phyloP scores from a whole-genome alignment of 768 basidiomycete genomes.

The Mycena albidolilacea region DNA sequence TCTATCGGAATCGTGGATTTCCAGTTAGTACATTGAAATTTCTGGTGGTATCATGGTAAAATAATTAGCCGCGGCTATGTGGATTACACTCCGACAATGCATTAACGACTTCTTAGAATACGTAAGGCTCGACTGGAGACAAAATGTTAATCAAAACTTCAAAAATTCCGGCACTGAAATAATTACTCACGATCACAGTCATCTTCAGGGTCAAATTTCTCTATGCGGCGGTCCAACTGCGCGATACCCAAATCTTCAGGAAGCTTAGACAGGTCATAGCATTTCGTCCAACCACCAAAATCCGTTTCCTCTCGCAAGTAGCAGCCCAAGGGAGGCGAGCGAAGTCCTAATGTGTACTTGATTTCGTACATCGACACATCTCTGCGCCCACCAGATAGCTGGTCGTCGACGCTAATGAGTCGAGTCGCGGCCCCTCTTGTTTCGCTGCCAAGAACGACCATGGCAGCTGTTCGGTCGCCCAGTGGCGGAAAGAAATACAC shows the following conservation, averaged over 20 bases:
- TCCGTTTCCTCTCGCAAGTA: slow-evolving; percentile 37
- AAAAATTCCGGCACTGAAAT: too few relatives aligned
- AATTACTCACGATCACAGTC: slow-evolving; percentile 45
- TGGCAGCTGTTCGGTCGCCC: neutral
- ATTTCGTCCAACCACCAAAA: slow-evolving; percentile 44
- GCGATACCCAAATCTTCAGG: slow-evolving; percentile 42
- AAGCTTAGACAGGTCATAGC: slow-evolving; percentile 22
- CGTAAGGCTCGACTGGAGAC: too few relatives aligned
- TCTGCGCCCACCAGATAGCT: neutral
- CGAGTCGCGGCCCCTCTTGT: neutral
- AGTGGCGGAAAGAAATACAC: slow-evolving; percentile 44
- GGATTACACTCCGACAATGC: too few relatives aligned
- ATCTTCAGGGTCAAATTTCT: slow-evolving; percentile 46
- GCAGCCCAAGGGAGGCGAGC: slow-evolving; percentile 39
- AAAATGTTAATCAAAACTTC: too few relatives aligned
- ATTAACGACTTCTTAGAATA: too few relatives aligned
- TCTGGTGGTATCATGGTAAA: too few relatives aligned
- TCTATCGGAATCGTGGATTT: too few relatives aligned
- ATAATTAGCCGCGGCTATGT: too few relatives aligned
- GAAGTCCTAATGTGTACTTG: slow-evolving; percentile 5
- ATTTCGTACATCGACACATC: neutral
- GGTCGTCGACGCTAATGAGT: slow-evolving; percentile 15
- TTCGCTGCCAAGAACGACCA: slow-evolving; percentile 41
- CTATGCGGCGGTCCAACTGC: slow-evolving; percentile 42
- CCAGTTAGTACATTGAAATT: too few relatives aligned